Base-by-base conservation (phyloP, 1,139 yeast species). In the Saccharomyces hybrid region DNA sequence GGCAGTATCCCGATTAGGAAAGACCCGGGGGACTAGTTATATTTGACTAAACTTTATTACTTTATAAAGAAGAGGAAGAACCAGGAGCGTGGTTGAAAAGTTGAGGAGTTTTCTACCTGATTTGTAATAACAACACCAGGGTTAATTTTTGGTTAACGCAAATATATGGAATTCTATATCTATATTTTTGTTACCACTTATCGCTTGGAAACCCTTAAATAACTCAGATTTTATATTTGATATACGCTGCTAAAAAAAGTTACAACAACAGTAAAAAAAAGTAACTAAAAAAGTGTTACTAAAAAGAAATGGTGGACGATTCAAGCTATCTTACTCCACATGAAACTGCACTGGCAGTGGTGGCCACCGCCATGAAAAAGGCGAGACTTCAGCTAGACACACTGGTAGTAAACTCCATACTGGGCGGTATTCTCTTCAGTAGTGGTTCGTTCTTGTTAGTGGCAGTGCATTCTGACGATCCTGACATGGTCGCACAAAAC, bases 281-380 rank as follows among this genome's bases (percentile, higher is more conserved):
- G 14, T 13, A 32, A 32, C 14, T 14, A 6, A 13, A 34, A 32
- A 34, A 34, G 20, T n/a, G 14, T 34, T n/a, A n/a, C 4, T 13
- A 5, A 34, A 6, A 34, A 41, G 27, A 9, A 27, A 34, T 73
- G 74, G 69, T 68, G 13, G 75, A 71, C 57, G 87, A 83, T 58
- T 73, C 81, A 7, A 71, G 75, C 61, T 85, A 84, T 64, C 75
- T 84, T 53, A 81, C 89, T 5, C 87, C 91, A 8, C 82, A 85
- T 67, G 95, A 86, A 62, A 83, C 93, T 1, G 93, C 93, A 0
- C 69, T 86, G 52, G 93, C 93, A 0, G 85, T 85, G 51, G 90
- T 86, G 34, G 95, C 95, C 6, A 86, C 93, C 0, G 77, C 88
- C 1, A 86, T 85, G 93, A 86, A 86, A 66, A 86, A 86, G 64